Conservation (phyloP, 352 stramenopile species). For the Phytophthora ramorum region DNA sequence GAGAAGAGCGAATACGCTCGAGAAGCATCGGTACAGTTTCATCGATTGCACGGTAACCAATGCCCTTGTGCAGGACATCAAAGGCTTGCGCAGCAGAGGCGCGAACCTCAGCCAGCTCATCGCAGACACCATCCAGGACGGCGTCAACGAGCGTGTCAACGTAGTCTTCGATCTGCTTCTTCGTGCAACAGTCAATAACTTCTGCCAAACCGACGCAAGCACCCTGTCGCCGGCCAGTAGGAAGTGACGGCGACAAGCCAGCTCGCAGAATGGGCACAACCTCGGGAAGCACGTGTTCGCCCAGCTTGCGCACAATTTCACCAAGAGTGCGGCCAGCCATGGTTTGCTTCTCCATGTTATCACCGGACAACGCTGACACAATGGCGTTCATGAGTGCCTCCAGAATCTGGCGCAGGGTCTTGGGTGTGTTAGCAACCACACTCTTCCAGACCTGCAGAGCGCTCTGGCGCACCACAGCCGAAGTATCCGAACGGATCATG, state of each 20-base stretch:
- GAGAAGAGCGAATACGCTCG: slow-evolving; percentile 87
- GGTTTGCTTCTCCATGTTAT: slow-evolving; percentile 90
- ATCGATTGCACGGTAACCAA: slow-evolving; percentile 96
- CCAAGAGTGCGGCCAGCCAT: slow-evolving; percentile 95
- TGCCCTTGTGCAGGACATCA: slow-evolving; percentile 95
- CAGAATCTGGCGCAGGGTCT: slow-evolving; percentile 98
- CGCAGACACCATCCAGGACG: slow-evolving; percentile 98
- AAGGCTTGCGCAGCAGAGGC: slow-evolving; percentile 97
- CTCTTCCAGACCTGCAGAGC: slow-evolving; percentile 99
- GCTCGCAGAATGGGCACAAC: slow-evolving; percentile 98
- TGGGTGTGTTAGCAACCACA: slow-evolving; percentile 97
- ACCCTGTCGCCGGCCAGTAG: slow-evolving; percentile 87
- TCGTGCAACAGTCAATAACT: slow-evolving; percentile 97
- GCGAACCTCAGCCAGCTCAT: slow-evolving; percentile 91
- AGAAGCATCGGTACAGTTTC: slow-evolving; percentile 98
- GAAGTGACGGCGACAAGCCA: slow-evolving; percentile 83
- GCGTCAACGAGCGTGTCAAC: slow-evolving; percentile 97
- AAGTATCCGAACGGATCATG: slow-evolving; percentile 98
- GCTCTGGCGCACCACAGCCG: slow-evolving; percentile 95
- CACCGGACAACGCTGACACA: slow-evolving; percentile 94
- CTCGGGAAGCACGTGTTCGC: slow-evolving; percentile 98
- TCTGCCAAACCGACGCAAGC: slow-evolving; percentile 98
- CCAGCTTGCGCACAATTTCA: slow-evolving; percentile 99
- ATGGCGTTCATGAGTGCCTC: slow-evolving; percentile 96
- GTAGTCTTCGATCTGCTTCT: slow-evolving; percentile 97